Evolutionary conservation across 306 rosid species (phyloP), one percentile per base, ranked within the genome.

Genomic region (Prunus davidiana): DNA sequence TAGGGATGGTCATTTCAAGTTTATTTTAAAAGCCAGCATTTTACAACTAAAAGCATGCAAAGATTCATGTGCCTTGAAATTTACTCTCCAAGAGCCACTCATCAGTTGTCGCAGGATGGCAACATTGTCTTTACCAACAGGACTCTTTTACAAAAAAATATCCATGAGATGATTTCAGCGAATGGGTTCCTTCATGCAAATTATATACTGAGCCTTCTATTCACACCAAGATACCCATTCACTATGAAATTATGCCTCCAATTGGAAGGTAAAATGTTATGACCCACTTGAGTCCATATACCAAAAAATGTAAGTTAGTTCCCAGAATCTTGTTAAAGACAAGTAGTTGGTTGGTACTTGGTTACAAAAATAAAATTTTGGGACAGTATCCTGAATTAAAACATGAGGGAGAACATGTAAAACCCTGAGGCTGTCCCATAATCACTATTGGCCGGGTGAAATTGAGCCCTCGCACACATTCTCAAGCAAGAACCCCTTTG

Each of bases 391-490:
- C 77, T 27, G 77, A 46, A 73, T 61, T 45, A 1, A 46, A 60
- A 73, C 60, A 73, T 19, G 32, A 45, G 3, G 10, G 19, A 25
- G 13, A 61, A 28, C 69, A 73, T 2, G 58, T 19, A 45, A 45
- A 27, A 34, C 60, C 69, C 27, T 16, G 60, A 73, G 38, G 25
- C 28, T 73, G 32, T n/a, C 77, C 69, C 60, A 58, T 27, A 60
- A 61, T 73, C 58, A 46, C 45, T 46, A 61, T 61, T 61, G 77
- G 47, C 69, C 3, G 20, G 69, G 60, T 61, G 77, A 73, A 61
- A 46, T 25, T 61, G 69, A 73, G 30, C n/a, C 69, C 77, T 58
- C 12, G 28, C 69, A 73, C 67, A 73, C 45, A 60, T 46, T 27
- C 8, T 43, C 8, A 61, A 46, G 49, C 10, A 12, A 73, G 57